A percentile compares a stretch with the other conserved stretches of the same genome.
Evolutionary conservation across 805 yeast species (phyloP).

Genomic region (Candida andamanensis): DNA sequence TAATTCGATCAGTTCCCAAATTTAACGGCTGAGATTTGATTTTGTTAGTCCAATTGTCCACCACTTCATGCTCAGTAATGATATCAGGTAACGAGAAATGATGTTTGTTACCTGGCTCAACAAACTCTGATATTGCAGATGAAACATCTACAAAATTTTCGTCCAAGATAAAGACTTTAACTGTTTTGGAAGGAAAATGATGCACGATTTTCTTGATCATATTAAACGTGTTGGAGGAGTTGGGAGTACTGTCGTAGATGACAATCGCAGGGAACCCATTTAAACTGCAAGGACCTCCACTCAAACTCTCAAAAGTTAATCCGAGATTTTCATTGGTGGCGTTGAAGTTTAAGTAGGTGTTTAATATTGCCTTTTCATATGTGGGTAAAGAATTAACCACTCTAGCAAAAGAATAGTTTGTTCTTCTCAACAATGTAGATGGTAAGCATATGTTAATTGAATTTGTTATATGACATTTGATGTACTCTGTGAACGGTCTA

Average conservation of each 20-base stretch:
- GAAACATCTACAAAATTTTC: conserved; percentile 7
- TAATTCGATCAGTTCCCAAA: conserved; percentile 3
- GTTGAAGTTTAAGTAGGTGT: conserved; percentile 10
- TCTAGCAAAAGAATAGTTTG: conserved; percentile 60
- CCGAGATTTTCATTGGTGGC: not conserved
- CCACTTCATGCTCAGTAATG: conserved; percentile 7
- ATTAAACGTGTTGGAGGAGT: conserved; percentile 38
- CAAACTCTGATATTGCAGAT: not conserved
- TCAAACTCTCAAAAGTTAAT: not conserved
- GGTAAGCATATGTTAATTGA: conserved; percentile 83
- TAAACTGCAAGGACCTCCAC: conserved; percentile 16
- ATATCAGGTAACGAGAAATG: conserved; percentile 8
- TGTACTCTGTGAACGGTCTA: conserved; percentile 73
- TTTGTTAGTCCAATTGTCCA: conserved; percentile 5
- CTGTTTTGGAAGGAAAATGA: conserved; percentile 20
- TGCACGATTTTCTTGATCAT: conserved; percentile 45
- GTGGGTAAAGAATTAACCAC: conserved; percentile 58
- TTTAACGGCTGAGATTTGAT: not conserved
- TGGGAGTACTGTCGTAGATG: conserved; percentile 43
- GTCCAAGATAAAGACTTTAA: conserved; percentile 5
- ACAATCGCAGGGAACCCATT: conserved; percentile 36
- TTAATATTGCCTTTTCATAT: conserved; percentile 44
- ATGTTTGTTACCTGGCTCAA: conserved; percentile 10
- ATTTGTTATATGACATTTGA: conserved; percentile 49
- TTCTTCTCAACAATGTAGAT: conserved; percentile 77